phyloP scores from a whole-genome alignment of 192 early-diverging fungal genomes.

The Podila epicladia region DNA sequence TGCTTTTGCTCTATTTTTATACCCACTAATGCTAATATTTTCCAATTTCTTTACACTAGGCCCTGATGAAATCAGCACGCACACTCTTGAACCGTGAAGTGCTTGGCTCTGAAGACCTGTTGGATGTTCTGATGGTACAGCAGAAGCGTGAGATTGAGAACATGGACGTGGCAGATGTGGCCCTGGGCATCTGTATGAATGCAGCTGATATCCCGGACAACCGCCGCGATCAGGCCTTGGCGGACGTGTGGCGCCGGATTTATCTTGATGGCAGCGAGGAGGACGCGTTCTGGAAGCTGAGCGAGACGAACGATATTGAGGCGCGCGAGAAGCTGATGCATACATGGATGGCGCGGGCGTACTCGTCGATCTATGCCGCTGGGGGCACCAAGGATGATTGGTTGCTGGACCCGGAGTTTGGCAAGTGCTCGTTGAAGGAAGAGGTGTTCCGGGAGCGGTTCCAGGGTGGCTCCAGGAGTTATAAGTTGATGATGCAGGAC shows the following conservation, averaged over 20 bases:
- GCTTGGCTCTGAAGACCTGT: slow-evolving; percentile 27
- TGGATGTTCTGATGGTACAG: slow-evolving; percentile 37
- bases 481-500: slow-evolving; percentile 23
- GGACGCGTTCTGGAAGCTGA: slow-evolving; percentile 19
- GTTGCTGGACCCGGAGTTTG: slow-evolving; percentile 24
- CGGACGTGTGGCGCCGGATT: slow-evolving; percentile 49
- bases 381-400: slow-evolving; percentile 32
- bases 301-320: slow-evolving; percentile 23
- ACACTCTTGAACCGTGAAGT: slow-evolving; percentile 23
- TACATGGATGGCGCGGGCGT: slow-evolving; percentile 40
- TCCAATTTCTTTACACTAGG: slow-evolving; percentile 6
- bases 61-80: background rate
- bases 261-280: slow-evolving; percentile 13
- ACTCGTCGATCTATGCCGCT: slow-evolving; percentile 20
- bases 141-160: slow-evolving; percentile 17
- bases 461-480: background rate
- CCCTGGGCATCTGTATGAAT: slow-evolving; percentile 32
- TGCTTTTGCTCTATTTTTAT: background rate
- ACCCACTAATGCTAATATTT: background rate
- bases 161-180: slow-evolving; percentile 19
- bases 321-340: slow-evolving; percentile 20
- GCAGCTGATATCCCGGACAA: slow-evolving; percentile 38
- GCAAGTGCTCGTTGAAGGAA: slow-evolving; percentile 26
- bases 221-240: slow-evolving; percentile 34
- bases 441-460: slow-evolving; percentile 33